These are phyloP conservation scores for Penicillium macrosclerotiorum DNA, from an alignment of 495 filamentous ascomycete genomes.

Conservation along the genomic window DNA sequence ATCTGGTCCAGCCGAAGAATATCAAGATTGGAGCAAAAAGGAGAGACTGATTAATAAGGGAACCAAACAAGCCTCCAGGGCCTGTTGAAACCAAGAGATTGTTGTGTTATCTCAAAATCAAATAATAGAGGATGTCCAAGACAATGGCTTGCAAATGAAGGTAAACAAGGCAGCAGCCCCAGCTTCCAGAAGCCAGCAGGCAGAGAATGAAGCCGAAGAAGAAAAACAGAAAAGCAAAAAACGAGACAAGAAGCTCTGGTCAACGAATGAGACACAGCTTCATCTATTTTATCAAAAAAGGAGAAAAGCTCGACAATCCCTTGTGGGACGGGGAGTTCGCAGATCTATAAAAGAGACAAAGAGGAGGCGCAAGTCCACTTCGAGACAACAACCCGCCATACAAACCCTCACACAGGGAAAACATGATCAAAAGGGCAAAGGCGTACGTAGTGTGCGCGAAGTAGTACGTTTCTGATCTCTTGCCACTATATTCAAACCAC, in stretches of 20 bases:
- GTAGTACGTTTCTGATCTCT: constrained; percentile 15
- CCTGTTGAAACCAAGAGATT: neutral
- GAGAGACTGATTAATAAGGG: neutral
- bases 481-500: neutral
- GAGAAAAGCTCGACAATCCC: constrained; percentile 17
- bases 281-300: constrained; percentile 11
- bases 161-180: constrained; percentile 3
- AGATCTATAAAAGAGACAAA: constrained; percentile 20
- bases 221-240: constrained; percentile 18
- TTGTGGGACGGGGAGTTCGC: constrained; percentile 2
- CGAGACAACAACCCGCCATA: neutral
- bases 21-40: constrained; percentile 5
- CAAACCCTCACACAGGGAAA: neutral
- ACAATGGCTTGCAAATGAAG: neutral
- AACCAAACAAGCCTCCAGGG: constrained; percentile 5
- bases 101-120: neutral
- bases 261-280: neutral
- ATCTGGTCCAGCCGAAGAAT: constrained; percentile 11
- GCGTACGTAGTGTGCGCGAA: constrained; percentile 9
- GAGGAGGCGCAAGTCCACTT: neutral
- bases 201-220: constrained; percentile 18
- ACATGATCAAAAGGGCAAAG: neutral
- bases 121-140: neutral
- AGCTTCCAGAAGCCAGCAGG: constrained; percentile 15
- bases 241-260: constrained; percentile 3